Evolutionary conservation across 2,329 filamentous ascomycete species (phyloP), one percentile per base, ranked within the genome.

Genomic region (Penicillium brevicompactum): DNA sequence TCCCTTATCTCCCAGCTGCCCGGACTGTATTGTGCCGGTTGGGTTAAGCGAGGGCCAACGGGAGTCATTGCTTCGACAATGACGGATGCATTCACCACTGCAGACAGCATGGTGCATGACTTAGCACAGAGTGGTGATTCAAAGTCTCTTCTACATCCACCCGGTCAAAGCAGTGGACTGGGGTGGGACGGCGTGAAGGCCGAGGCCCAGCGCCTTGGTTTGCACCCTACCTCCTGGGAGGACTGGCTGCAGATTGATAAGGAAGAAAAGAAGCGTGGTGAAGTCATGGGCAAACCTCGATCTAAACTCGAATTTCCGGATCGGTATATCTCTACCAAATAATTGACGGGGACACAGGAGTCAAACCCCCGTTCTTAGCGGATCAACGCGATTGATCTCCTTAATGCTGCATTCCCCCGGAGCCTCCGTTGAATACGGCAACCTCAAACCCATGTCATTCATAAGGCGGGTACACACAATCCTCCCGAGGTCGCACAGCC

Each of bases 41-140:
- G 94, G 94, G 92, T 97, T 9, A 97, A 97, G 77, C 85, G 89
- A 34, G 94, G 94, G 0, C 93, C 94, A 0, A 97, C 92, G 0
- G 94, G 94, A 2, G 92, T 97, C 3, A 99, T 99, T 71, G 93
- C 93, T 1, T 92, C 88, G 30, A 99, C 94, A 0, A 96, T 99
- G 91, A 85, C 89, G 56, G 94, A 99, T 71, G 93, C 94, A 0
- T 99, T 97, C 67, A 83, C 84, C 8, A 96, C 92, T 0, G 94
- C 87, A 1, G 92, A 97, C 69, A 86, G 88, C 2, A 89, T 99
- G 59, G 84, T 84, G 0, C 77, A 83, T n/a, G 94, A 99, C 69
- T 93, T 91, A 88, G 68, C 77, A 47, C 68, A 57, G 7, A 56
- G 67, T 9, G 46, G 50, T 4, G 52, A 47, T 30, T 58, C 63